Percentiles rank a stretch among this genome's conserved stretches.
These are phyloP conservation scores for Austropuccinia psidii DNA, from an alignment of 1,284 basidiomycete species.

Conservation along the genomic window DNA sequence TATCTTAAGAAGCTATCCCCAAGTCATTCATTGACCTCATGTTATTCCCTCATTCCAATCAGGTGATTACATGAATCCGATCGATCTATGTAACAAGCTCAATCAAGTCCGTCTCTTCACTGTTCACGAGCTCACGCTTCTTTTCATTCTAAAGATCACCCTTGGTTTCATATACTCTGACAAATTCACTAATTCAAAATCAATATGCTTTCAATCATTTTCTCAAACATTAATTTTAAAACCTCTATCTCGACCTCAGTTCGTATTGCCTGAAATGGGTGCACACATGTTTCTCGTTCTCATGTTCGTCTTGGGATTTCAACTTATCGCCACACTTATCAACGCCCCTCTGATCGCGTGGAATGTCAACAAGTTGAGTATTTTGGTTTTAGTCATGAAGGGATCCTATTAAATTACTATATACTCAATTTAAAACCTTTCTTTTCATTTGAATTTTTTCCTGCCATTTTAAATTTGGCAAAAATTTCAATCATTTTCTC, in stretches of 20 bases:
- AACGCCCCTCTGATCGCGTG: constrained; percentile 83
- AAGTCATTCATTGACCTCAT: no score
- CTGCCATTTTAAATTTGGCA: background rate
- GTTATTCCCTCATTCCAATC: background rate
- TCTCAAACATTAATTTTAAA: background rate
- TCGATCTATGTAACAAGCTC: constrained; percentile 99
- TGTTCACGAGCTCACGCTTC: no score
- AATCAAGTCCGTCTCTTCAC: constrained; percentile 78
- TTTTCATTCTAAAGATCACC: constrained; percentile 37
- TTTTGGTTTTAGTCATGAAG: background rate
- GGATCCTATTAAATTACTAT: background rate
- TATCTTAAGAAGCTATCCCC: no score
- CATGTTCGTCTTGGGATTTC: constrained; percentile 77
- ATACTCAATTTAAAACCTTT: background rate
- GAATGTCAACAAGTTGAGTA: constrained; percentile 75
- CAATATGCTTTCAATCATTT: background rate
- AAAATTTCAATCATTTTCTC: constrained; percentile 50
- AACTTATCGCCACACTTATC: constrained; percentile 88
- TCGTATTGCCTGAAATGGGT: constrained; percentile 92
- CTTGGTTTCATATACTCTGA: constrained; percentile 17
- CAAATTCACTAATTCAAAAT: background rate
- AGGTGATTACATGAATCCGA: constrained; percentile 91
- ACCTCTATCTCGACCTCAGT: constrained; percentile 54
- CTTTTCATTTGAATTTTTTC: background rate
- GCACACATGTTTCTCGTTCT: constrained; percentile 84